Conservation (phyloP, 805 yeast genomes). For the Metschnikowia reukaufii region DNA sequence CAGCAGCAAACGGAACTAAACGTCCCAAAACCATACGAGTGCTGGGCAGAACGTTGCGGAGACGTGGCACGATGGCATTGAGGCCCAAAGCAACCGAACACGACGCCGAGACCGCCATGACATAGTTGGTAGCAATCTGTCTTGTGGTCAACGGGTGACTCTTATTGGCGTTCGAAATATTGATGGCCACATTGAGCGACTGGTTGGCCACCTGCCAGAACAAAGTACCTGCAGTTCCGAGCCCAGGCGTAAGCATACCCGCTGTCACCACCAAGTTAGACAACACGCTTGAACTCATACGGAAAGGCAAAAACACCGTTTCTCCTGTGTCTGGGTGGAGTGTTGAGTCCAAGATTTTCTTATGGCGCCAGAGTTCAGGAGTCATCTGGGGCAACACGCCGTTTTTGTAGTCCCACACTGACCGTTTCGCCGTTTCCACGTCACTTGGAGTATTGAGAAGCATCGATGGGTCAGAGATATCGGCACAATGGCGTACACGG, state of each 20-base stretch:
- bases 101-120: constrained; percentile 89
- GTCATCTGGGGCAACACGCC: constrained; percentile 66
- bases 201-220: constrained; percentile 99
- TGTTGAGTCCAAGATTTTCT: constrained; percentile 83
- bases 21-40: constrained; percentile 76
- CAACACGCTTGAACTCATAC: constrained; percentile 95
- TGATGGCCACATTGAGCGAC: constrained; percentile 93
- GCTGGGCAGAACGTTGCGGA: constrained; percentile 65
- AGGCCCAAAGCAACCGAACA: constrained; percentile 95
- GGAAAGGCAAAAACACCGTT: constrained; percentile 86
- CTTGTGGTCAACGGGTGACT: constrained; percentile 82
- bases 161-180: constrained; percentile 94
- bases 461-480: constrained; percentile 90
- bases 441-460: constrained; percentile 67
- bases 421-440: constrained; percentile 59
- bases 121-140: constrained; percentile 77
- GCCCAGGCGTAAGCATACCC: constrained; percentile 95
- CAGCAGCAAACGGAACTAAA: constrained; percentile 97
- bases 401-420: constrained; percentile 70
- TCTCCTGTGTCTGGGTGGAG: constrained; percentile 97
- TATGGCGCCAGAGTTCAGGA: constrained; percentile 86
- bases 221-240: constrained; percentile 85
- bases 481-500: constrained; percentile 91
- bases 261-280: constrained; percentile 93
- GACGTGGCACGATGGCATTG: constrained; percentile 84